Evolutionary conservation across 129 eudicot genomes (phyloP).

Genomic region (Saussurea involucrata): DNA sequence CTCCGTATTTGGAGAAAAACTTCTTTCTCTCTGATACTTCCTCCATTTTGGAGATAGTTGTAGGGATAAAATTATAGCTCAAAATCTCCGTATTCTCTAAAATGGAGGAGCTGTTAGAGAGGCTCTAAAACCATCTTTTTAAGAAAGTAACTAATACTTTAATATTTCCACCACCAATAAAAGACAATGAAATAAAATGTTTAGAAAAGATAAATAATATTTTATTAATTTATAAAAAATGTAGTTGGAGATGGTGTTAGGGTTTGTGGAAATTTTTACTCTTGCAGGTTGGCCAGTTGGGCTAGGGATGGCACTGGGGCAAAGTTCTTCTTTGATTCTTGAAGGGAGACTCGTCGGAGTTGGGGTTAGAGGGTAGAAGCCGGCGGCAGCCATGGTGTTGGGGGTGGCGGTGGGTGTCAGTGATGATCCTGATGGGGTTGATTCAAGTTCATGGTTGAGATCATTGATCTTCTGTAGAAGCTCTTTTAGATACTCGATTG

Average conservation of each 20-base stretch:
- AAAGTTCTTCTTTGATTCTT: slow-evolving; percentile 86
- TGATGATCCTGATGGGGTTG: slow-evolving; percentile 60
- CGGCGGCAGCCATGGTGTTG: slow-evolving; percentile 22
- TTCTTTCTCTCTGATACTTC: too few relatives aligned
- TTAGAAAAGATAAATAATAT: too few relatives aligned
- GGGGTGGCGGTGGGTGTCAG: slow-evolving; percentile 40
- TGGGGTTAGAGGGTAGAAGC: slow-evolving; percentile 74
- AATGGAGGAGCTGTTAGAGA: too few relatives aligned
- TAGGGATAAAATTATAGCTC: too few relatives aligned
- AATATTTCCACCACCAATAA: too few relatives aligned
- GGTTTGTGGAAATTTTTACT: slow-evolving; percentile 33
- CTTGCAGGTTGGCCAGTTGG: slow-evolving; percentile 89
- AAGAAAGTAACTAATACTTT: too few relatives aligned
- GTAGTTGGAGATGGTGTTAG: not conserved
- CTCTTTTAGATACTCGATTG: slow-evolving; percentile 89
- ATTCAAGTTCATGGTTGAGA: slow-evolving; percentile 82
- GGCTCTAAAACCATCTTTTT: too few relatives aligned
- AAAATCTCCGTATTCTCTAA: too few relatives aligned
- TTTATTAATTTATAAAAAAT: too few relatives aligned
- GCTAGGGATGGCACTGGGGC: slow-evolving; percentile 66
- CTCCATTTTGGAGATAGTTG: too few relatives aligned
- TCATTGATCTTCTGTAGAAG: slow-evolving; percentile 83
- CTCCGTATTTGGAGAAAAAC: too few relatives aligned
- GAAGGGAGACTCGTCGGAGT: slow-evolving; percentile 57
- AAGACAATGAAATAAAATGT: too few relatives aligned